Base-by-base conservation (phyloP, 768 basidiomycete species). In the Galerina marginata region DNA sequence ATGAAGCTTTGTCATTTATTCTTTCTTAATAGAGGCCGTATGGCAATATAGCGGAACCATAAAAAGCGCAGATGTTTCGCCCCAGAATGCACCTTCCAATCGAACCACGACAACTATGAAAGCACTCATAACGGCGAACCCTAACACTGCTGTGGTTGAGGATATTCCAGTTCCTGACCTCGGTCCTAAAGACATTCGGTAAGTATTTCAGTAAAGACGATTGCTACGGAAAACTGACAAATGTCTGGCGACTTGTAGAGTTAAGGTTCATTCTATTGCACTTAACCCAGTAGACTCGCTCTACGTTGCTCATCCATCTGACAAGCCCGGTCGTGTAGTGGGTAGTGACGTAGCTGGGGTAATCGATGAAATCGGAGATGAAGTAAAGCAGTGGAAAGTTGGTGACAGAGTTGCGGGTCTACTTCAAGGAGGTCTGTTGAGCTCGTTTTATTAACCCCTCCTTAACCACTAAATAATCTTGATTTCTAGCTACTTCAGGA, bases 321-420 rank as follows among this genome's bases (percentile, higher is more conserved):
- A 67, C 29, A 60, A 66, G 43, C 70, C 71, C 15, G 75, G 75
- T 38, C 71, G 71, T 15, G 69, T 75, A 11, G 69, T 77, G 1
- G 77, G 76, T 6, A 74, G 70, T 36, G 77, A 79, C 55, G 63
- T 77, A 38, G 71, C 77, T 20, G 77, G 76, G 15, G 67, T 62
- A 0, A 61, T 79, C 6, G 72, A 77, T 23, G 66, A 65, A 29
- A 33, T 74, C 44, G 77, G 76, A 9, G 63, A 67, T 14, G 64
- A 51, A 15, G 75, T 76, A 1, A 66, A 54, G 0, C 56, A 56
- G 3, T 77, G 73, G 70, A 63, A 67, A 26, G 61, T 73, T 25
- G 76, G 75, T 2, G 77, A 76, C 60, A 64, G 69, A 44, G 72
- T 74, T 16, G 69, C 74, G 4, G 74, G 74, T 20, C 63, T 76